Conservation (phyloP, 441 rosid genomes). For the Corymbia calophylla region DNA sequence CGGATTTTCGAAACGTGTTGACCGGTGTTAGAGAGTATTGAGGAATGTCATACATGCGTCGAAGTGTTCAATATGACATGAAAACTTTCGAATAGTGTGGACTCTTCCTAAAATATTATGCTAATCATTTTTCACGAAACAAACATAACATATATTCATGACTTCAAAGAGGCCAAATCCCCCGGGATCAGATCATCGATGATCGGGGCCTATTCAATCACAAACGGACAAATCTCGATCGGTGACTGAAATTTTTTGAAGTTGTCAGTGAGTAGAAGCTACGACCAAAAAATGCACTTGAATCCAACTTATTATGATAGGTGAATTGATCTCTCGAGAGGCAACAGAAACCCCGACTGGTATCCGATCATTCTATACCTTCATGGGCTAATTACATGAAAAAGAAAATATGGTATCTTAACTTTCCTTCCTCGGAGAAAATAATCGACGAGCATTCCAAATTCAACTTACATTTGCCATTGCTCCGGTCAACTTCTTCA, state of each 20-base stretch:
- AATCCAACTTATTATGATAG: background rate
- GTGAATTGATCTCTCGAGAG: background rate
- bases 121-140: fast-evolving
- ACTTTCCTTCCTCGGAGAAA: background rate
- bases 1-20: too few species aligned
- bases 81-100: too few species aligned
- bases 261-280: background rate
- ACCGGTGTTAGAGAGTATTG: too few species aligned
- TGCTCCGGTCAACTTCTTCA: background rate
- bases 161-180: background rate
- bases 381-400: background rate
- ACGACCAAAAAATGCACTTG: background rate
- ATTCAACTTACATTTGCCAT: background rate
- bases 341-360: background rate
- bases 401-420: background rate
- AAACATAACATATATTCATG: background rate
- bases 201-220: background rate
- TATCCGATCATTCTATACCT: background rate
- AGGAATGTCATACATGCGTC: too few species aligned
- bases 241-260: background rate
- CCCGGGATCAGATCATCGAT: background rate
- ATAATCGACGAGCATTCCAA: background rate
- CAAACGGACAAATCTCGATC: background rate
- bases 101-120: too few species aligned
- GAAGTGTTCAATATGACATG: too few species aligned